phyloP scores from a whole-genome alignment of 371 early-diverging fungal genomes.

The Chytridiales sp. region DNA sequence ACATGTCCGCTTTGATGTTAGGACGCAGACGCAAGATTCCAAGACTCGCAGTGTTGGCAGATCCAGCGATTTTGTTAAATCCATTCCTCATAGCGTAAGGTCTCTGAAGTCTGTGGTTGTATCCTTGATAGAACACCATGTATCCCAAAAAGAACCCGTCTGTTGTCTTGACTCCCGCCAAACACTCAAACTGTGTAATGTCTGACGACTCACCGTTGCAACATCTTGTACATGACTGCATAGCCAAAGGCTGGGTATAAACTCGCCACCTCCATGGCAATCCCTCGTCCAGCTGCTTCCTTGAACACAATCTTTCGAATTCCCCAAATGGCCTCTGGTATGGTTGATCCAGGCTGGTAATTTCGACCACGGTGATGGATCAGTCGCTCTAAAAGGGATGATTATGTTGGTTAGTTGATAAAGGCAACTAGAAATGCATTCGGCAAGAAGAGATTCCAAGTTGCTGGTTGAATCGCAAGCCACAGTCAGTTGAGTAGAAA shows the following conservation, averaged over 20 bases:
- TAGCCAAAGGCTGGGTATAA: conserved; percentile 92
- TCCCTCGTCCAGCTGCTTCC: conserved; percentile 66
- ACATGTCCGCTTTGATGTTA: too few relatives aligned
- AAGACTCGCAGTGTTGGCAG: too few relatives aligned
- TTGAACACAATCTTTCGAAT: conserved; percentile 40
- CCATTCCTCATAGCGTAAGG: too few relatives aligned
- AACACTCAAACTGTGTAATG: background rate
- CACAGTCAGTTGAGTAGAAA: too few relatives aligned
- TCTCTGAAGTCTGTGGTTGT: background rate
- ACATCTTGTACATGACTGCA: conserved; percentile 91
- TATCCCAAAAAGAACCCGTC: background rate
- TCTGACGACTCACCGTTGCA: conserved; percentile 64
- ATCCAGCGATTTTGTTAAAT: too few relatives aligned
- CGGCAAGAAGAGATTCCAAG: too few relatives aligned
- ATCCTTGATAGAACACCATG: background rate
- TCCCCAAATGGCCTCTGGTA: conserved; percentile 5
- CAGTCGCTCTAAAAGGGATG: conserved; percentile 63
- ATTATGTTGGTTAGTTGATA: too few relatives aligned
- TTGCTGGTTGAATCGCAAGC: too few relatives aligned
- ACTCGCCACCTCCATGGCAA: conserved; percentile 69
- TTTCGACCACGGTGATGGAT: conserved; percentile 71
- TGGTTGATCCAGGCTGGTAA: background rate
- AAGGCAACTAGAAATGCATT: too few relatives aligned
- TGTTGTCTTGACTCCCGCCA: too few relatives aligned
- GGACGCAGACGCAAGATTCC: too few relatives aligned